Conservation (phyloP, 129 eudicot genomes). For the Sambucus nigra region DNA sequence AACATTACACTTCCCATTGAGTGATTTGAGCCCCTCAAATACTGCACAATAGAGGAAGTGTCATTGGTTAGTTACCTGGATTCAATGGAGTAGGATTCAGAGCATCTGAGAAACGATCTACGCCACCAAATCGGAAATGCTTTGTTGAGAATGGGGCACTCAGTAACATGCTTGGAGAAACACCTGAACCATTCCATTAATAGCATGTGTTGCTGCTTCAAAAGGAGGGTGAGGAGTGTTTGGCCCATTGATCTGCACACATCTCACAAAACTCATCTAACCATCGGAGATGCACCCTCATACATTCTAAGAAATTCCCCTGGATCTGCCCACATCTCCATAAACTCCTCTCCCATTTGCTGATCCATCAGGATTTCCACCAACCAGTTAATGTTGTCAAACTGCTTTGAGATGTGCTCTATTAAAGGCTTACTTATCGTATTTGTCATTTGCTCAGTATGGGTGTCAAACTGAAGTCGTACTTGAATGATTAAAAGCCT, state of each 20-base stretch:
- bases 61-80: slow-evolving; percentile 43
- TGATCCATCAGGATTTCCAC: slow-evolving; percentile 47
- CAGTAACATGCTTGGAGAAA: slow-evolving; percentile 46
- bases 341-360: slow-evolving; percentile 61
- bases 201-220: slow-evolving; percentile 41
- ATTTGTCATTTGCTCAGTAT: no score
- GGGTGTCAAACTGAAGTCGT: no score
- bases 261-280: slow-evolving; percentile 60
- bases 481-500: no score
- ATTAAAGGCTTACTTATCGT: slow-evolving; percentile 27
- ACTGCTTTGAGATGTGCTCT: slow-evolving; percentile 48
- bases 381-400: slow-evolving; percentile 57
- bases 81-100: slow-evolving; percentile 35
- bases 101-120: slow-evolving; percentile 51
- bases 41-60: no score
- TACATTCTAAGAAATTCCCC: slow-evolving; percentile 34
- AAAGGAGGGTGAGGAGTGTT: slow-evolving; percentile 55
- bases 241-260: slow-evolving; percentile 69
- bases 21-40: no score
- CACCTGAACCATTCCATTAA: slow-evolving; percentile 66
- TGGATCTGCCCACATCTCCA: slow-evolving; percentile 43
- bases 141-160: slow-evolving; percentile 55
- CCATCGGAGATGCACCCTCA: slow-evolving; percentile 41
- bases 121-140: slow-evolving; percentile 78
- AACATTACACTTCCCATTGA: no score